Base-by-base conservation (phyloP, 2,329 filamentous ascomycete species). In the Arthrobotrys musiformis region DNA sequence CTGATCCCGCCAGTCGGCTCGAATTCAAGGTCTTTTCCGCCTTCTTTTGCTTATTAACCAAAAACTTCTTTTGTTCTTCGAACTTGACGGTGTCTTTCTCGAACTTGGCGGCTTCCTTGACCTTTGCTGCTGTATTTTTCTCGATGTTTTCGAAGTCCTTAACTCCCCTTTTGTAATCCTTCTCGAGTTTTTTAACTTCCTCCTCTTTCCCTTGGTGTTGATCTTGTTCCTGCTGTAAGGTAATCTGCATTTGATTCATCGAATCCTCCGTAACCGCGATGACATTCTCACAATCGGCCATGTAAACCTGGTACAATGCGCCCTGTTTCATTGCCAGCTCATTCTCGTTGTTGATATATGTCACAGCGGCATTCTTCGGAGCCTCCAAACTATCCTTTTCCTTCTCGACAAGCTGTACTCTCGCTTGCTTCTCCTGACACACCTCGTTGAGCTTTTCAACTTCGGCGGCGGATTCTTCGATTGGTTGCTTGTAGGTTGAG, bases 81-180 rank as follows among this genome's bases (percentile, higher is more conserved):
- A 97, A 94, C 82, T 99, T 99, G 84, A 99, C 95, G 22, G 91
- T 90, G 82, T 98, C 95, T 82, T 98, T 97, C 82, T 99, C 96
- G 78, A 96, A 93, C 82, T 94, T 94, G 50, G 93, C 90, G 84
- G 95, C 90, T 82, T 98, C 93, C 82, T 97, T 97, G 77, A 91
- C 85, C 66, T 97, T 86, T 26, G 86, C 87, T 80, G 97, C 92
- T 0, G 91, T 90, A 63, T 92, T 88, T 84, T 96, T 94, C 80
- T 97, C 93, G 79, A 96, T 60, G 42, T 78, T 74, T 79, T 96
- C 93, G 79, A 91, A 94, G 79, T 96, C 91, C 81, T 94, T 96
- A 79, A 88, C 88, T n/a, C 92, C 92, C 70, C 89, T 89, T 81
- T 92, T 91, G 85, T 95, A 96, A 46, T 90, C 88, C 82, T 93